Evolutionary conservation across 2,329 filamentous ascomycete genomes (phyloP), one percentile per base, ranked within the genome.

Genomic region (Scedosporium boydii): DNA sequence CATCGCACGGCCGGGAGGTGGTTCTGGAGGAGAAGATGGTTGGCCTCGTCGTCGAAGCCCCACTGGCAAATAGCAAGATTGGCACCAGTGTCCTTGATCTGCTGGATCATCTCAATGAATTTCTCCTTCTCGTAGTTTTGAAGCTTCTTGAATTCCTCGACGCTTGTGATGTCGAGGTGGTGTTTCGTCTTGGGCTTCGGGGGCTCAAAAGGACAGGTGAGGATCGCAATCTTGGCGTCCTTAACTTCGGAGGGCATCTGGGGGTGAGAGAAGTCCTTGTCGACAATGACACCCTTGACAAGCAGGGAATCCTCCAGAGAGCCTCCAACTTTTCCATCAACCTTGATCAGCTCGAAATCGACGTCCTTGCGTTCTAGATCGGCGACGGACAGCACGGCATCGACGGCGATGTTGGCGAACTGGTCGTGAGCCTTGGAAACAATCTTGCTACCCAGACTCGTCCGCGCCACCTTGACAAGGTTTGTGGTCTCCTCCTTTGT

Each of bases 121-220:
- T 98, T 99, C 73, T 91, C 89, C 70, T 88, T 88, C 78, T 99
- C 95, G 79, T 99, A 99, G 69, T 83, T 90, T 74, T 99, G 95
- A 67, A 99, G 80, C 78, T 96, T 95, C 82, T 96, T 97, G 83
- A 96, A 99, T 79, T 99, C 95, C 69, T 98, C 93, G 6, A 99
- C 93, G 51, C 87, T 90, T 63, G 92, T 95, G 73, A 99, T 99
- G 72, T 99, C 95, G 65, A 99, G 85, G 82, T 97, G 96, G 79
- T 99, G 95, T 85, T 99, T 99, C 58, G 95, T 99, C 86, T 99
- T 99, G 68, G 95, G 95, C 84, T 99, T 99, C 59, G 95, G 95
- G 38, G 95, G 95, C 80, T 99, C 95, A 73, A 99, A 99, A 3
- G 95, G 92, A 75, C 95, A 99, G 60, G 95, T 99, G 64, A 99